Base-by-base conservation (phyloP, 495 filamentous ascomycete species). In the Penicillium daleae region DNA sequence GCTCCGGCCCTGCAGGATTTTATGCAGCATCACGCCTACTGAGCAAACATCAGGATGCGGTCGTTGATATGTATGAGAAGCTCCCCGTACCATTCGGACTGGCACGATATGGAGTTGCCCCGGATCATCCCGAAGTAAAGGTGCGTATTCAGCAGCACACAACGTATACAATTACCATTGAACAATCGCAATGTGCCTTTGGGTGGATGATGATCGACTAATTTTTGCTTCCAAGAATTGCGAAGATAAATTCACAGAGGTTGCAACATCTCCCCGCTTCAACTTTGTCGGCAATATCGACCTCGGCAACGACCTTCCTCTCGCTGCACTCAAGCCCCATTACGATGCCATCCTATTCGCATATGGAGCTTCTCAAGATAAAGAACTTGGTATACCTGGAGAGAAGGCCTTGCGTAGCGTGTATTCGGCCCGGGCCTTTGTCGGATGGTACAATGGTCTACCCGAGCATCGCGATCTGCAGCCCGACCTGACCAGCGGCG, bases 121-220 rank as follows among this genome's bases (percentile, higher is more conserved):
- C 95, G 8, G 95, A 99, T 72, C 95, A 99, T 74, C 93, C 95
- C 15, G 93, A 98, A 78, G 95, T 98, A 44, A 99, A 99, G 87
- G 93, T 95, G 82, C 57, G 77, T 59, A 29, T 49, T 46, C 29
- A 27, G 29, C 55, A 40, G 26, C 13, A 26, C 27, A 33, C 55
- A 40, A 22, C 13, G n/a, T n/a, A 33, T 37, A 19, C 29, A 8
- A 51, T 15, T 37, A n/a, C n/a, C 32, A 17, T 19, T 29, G 15
- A 29, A 5, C 1, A 12, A 29, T 50, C 24, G 35, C 33, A 40
- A 29, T 19, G 4, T 19, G 6, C 32, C 2, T 35, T 7, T 6
- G n/a, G 17, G 5, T 10, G n/a, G 32, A 33, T 21, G 4, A 29
- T 15, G 1, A 19, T 35, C 12, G 31, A 10, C 57, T 59, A 19